Evolutionary conservation across 2,329 filamentous ascomycete genomes (phyloP).

Genomic region (Xylogone sp.): DNA sequence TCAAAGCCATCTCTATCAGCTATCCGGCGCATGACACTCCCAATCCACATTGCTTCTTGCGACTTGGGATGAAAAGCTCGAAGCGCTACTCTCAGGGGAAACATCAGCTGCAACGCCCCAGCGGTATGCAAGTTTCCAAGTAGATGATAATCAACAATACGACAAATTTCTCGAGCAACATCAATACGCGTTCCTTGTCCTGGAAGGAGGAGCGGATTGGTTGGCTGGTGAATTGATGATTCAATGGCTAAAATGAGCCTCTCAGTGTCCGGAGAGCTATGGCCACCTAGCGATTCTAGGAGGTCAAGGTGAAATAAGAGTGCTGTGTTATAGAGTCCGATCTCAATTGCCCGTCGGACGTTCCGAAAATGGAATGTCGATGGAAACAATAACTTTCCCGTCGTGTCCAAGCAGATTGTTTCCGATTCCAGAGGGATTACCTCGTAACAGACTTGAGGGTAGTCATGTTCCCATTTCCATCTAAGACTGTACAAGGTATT

Average conservation of each 20-base stretch:
- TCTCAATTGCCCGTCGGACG: not conserved
- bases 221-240: no score
- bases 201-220: not conserved
- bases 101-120: not conserved
- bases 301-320: not conserved
- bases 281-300: not conserved
- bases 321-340: not conserved
- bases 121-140: not conserved
- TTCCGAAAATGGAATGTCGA: not conserved
- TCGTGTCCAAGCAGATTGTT: not conserved
- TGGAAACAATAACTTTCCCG: not conserved
- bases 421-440: not conserved
- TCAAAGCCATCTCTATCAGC: not conserved
- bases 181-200: not conserved
- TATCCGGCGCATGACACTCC: not conserved
- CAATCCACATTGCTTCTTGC: not conserved
- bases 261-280: no score
- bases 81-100: not conserved
- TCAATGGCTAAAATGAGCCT: no score
- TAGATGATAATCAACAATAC: not conserved
- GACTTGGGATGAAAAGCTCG: not conserved
- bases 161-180: not conserved
- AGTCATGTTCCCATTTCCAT: not conserved
- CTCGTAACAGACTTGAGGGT: not conserved
- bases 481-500: not conserved